These are phyloP conservation scores for Papiliotrema fonsecae DNA, from an alignment of 1,284 basidiomycete species.

Conservation along the genomic window DNA sequence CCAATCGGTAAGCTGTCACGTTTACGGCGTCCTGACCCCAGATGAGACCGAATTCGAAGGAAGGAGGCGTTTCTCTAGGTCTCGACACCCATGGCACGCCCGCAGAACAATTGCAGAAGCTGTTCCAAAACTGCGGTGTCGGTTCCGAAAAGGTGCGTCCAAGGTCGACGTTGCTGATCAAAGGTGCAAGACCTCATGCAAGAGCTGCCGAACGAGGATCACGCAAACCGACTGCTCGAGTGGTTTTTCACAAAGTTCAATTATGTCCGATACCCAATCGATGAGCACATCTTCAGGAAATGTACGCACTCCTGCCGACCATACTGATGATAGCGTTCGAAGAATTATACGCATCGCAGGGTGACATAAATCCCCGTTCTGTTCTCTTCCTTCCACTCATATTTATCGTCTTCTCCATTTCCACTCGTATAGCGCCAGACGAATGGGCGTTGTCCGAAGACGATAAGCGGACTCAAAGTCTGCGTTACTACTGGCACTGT, in stretches of 20 bases:
- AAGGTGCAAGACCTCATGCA: conserved; percentile 62
- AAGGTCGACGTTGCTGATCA: neutral
- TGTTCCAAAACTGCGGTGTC: conserved; percentile 81
- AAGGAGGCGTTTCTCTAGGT: conserved; percentile 20
- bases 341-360: conserved; percentile 59
- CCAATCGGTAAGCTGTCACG: conserved; percentile 23
- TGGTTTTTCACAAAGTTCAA: conserved; percentile 59
- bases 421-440: conserved; percentile 79
- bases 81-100: conserved; percentile 33
- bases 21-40: neutral
- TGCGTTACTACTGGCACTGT: conserved; percentile 89
- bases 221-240: conserved; percentile 3
- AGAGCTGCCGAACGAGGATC: conserved; percentile 58
- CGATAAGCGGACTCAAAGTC: conserved; percentile 63
- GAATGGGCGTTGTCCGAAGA: conserved; percentile 67
- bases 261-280: conserved; percentile 85
- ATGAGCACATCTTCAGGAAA: conserved; percentile 70
- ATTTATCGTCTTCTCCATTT: conserved; percentile 83
- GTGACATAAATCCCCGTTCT: conserved; percentile 10
- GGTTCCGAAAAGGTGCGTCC: conserved; percentile 66
- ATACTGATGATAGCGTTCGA: conserved; percentile 55
- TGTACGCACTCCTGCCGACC: conserved; percentile 8
- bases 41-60: neutral
- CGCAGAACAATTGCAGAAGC: conserved; percentile 51
- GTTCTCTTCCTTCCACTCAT: conserved; percentile 63